A percentile compares a stretch with the other conserved stretches of the same genome.
Conservation (phyloP, 768 basidiomycete genomes). For the Lyophyllum atratum region DNA sequence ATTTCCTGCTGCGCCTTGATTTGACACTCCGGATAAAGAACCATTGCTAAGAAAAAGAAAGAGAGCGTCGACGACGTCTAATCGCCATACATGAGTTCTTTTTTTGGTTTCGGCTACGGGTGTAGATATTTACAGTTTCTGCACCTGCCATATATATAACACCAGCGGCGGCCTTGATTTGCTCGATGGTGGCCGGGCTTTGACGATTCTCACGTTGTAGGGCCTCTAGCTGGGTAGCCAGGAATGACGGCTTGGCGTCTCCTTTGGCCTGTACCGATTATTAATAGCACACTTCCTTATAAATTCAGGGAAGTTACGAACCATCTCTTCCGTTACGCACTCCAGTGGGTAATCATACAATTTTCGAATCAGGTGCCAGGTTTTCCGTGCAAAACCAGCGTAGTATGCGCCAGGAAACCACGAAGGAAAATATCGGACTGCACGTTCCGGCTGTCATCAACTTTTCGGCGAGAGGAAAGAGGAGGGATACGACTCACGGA, state of each 20-base stretch:
- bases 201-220: slow-evolving; percentile 1
- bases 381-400: not conserved
- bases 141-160: slow-evolving; percentile 29
- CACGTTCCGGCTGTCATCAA: too few species aligned
- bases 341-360: not conserved
- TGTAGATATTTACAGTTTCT: slow-evolving; percentile 34
- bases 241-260: not conserved
- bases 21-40: slow-evolving; percentile 36
- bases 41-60: slow-evolving; percentile 41
- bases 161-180: slow-evolving; percentile 21
- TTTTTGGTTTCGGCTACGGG: not conserved
- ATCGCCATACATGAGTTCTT: not conserved
- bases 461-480: not conserved
- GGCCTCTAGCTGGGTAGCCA: not conserved
- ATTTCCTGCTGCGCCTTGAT: slow-evolving; percentile 43
- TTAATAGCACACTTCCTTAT: not conserved
- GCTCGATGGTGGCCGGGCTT: slow-evolving; percentile 3
- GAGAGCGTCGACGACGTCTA: slow-evolving; percentile 31
- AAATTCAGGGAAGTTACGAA: not conserved
- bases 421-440: not conserved
- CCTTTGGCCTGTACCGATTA: not conserved
- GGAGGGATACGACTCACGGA: slow-evolving; percentile 15
- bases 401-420: not conserved
- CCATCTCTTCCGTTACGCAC: not conserved
- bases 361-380: not conserved